A percentile compares a stretch with the other conserved stretches of the same genome.
These are phyloP conservation scores for Rhodomyrtus psidioides DNA, from an alignment of 441 rosid genomes.

Conservation along the genomic window DNA sequence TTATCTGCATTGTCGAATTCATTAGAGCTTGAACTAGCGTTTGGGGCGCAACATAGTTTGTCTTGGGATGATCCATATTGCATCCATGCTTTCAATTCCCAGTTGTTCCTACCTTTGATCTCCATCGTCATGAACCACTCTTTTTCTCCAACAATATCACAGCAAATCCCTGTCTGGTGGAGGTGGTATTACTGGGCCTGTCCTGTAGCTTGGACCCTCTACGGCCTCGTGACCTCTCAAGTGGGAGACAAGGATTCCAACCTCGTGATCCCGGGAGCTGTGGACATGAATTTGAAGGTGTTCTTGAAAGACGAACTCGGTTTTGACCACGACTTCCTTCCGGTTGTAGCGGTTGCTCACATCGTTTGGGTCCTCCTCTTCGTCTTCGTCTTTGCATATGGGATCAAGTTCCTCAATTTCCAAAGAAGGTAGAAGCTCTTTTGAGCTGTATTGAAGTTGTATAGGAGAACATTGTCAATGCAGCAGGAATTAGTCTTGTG, in stretches of 20 bases:
- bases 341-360: constrained; percentile 8
- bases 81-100: background rate
- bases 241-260: constrained; percentile 7
- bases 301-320: constrained; percentile 10
- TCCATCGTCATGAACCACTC: background rate
- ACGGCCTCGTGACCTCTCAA: constrained; percentile 16
- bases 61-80: background rate
- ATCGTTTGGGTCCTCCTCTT: constrained; percentile 16
- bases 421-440: constrained; percentile 9
- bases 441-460: background rate
- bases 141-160: background rate
- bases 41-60: background rate
- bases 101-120: background rate
- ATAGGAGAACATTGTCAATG: background rate
- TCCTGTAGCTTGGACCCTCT: constrained; percentile 20
- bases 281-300: background rate
- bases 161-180: constrained; percentile 7
- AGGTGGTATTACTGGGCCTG: constrained; percentile 12
- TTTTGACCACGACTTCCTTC: constrained; percentile 12
- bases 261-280: background rate
- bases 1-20: background rate
- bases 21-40: background rate
- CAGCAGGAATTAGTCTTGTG: background rate
- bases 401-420: constrained; percentile 20
- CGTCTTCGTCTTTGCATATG: constrained; percentile 22